Base-by-base conservation (phyloP, 2,329 filamentous ascomycete genomes). In the Scedosporium minutisporum region DNA sequence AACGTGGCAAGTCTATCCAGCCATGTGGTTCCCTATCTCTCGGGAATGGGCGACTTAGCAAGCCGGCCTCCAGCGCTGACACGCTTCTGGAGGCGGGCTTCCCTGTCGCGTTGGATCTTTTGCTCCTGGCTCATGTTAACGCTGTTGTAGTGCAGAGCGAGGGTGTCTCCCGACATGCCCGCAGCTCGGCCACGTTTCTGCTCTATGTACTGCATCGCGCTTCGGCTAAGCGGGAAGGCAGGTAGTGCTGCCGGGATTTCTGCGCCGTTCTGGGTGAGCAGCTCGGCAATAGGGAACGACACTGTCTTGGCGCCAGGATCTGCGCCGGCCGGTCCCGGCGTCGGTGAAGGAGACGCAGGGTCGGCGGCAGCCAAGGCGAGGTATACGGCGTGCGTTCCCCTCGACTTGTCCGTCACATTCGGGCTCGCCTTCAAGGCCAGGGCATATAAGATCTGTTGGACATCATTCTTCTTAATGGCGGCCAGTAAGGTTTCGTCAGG, bases 381-480 rank as follows among this genome's bases (percentile, higher is more conserved):
- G 77, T 93, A 97, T 16, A 97, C 84, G 1, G 90, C 87, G 72
- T 96, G 93, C 0, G 93, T 97, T 51, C 89, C 90, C 62, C 95
- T 85, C 46, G 92, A 95, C 66, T 87, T 90, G 73, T 99, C 95
- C 4, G 86, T 80, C 3, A 88, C 84, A 70, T 99, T 99, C 14
- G 93, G 90, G 69, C 93, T 96, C 14, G 91, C 95, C 65, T 84
- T 84, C 38, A 97, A 81, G 1, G 95, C 91, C 57, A 99, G 81
- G 3, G 90, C 93, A 69, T 97, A 96, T 27, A 99, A 84, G 25
- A 97, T 92, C 66, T 92, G 90, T 70, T 95, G 90, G 62, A 99
- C 91, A 71, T 99, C 93, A 73, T 97, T 97, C 75, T 88, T 91
- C 80, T 97, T 99, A 73, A 97, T 93, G 9, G 90, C 93, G 4